A percentile compares a stretch with the other conserved stretches of the same genome.
phyloP scores from a whole-genome alignment of 2,329 filamentous ascomycete species.

The Colletotrichum cordylinicola region DNA sequence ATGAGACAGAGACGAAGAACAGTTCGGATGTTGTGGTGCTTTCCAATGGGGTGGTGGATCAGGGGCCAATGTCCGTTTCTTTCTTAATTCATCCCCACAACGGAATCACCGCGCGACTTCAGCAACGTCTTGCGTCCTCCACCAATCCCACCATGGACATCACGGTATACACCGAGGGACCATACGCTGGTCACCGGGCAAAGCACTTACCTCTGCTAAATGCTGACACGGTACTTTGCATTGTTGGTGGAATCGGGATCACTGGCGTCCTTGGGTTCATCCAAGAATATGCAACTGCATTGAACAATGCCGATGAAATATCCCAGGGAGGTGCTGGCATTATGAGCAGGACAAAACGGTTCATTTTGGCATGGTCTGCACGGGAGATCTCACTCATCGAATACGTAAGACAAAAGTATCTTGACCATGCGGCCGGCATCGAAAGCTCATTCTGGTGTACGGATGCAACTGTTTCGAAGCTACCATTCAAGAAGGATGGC shows the following conservation, averaged over 20 bases:
- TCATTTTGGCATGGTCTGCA: constrained; percentile 31
- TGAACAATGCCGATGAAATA: background rate
- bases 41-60: background rate
- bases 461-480: constrained; percentile 27
- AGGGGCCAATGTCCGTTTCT: background rate
- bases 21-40: background rate
- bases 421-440: constrained; percentile 1
- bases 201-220: background rate
- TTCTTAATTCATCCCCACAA: background rate
- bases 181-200: background rate
- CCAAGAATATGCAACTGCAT: background rate
- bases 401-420: constrained; percentile 12
- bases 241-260: constrained; percentile 38
- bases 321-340: background rate
- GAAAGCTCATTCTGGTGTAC: constrained; percentile 24
- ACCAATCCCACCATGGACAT: background rate
- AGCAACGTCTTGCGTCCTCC: background rate
- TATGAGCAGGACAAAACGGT: background rate
- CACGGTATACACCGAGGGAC: background rate
- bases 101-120: background rate
- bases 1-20: background rate
- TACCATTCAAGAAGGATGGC: constrained; percentile 21
- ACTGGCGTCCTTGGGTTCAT: constrained; percentile 34
- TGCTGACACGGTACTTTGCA: constrained; percentile 32
- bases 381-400: constrained; percentile 24